These are phyloP conservation scores for Sugiyamaella chiloensis DNA, from an alignment of 805 yeast species.

Conservation along the genomic window DNA sequence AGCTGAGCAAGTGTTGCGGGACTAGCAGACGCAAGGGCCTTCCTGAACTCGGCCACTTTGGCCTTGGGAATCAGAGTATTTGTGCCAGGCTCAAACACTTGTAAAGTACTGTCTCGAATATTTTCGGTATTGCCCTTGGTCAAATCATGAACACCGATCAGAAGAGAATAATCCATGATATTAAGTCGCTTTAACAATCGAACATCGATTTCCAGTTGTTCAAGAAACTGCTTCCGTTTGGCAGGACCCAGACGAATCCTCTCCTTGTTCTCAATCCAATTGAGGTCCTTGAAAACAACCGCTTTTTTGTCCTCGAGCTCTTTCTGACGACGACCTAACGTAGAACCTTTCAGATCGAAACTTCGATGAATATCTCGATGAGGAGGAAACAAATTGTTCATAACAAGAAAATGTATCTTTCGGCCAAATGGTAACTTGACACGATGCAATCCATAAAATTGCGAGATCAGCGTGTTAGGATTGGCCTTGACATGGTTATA, in stretches of 20 bases:
- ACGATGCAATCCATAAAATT: constrained; percentile 92
- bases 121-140: constrained; percentile 50
- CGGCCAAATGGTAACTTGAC: constrained; percentile 81
- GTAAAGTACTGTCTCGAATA: constrained; percentile 34
- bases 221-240: constrained; percentile 55
- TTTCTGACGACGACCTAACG: constrained; percentile 63
- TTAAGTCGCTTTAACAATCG: constrained; percentile 65
- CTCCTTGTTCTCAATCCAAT: constrained; percentile 72
- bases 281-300: constrained; percentile 75
- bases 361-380: constrained; percentile 79
- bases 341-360: constrained; percentile 91
- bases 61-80: constrained; percentile 16
- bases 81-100: constrained; percentile 35
- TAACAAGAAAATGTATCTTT: constrained; percentile 88
- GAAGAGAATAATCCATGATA: constrained; percentile 92
- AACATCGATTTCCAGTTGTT: constrained; percentile 76
- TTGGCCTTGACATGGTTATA: constrained; percentile 74
- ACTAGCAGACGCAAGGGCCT: constrained; percentile 31
- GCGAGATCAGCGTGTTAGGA: constrained; percentile 89
- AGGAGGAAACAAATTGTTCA: constrained; percentile 97
- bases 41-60: constrained; percentile 34
- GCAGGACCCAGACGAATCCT: constrained; percentile 72
- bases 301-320: constrained; percentile 23
- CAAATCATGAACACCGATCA: constrained; percentile 84
- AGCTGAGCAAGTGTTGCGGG: constrained; percentile 34